phyloP scores from a whole-genome alignment of 208 protist genomes.

The Strigomonas culicis region DNA sequence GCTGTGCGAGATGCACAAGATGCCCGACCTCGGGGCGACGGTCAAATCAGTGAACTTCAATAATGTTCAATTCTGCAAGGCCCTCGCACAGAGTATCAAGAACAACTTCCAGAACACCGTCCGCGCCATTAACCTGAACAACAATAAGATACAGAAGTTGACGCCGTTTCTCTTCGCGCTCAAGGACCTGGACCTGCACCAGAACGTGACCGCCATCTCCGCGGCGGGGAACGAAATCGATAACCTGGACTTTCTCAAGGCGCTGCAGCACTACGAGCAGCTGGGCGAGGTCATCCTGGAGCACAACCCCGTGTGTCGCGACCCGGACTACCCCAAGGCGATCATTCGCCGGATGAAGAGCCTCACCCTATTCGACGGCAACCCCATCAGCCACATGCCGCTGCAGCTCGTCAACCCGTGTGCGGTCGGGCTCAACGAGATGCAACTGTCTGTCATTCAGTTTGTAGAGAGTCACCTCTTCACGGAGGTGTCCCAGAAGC shows the following conservation, averaged over 20 bases:
- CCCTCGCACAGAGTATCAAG: constrained; percentile 62
- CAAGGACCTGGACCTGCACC: constrained; percentile 50
- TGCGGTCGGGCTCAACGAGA: constrained; percentile 12
- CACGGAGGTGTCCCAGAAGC: constrained; percentile 16
- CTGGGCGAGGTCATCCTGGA: constrained; percentile 67
- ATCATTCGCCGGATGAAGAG: constrained; percentile 42
- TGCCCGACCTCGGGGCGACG: constrained; percentile 51
- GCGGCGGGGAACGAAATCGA: constrained; percentile 65
- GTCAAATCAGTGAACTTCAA: constrained; percentile 81
- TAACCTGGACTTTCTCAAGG: constrained; percentile 46
- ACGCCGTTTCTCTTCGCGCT: constrained; percentile 61
- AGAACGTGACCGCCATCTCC: constrained; percentile 67
- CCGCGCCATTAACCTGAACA: constrained; percentile 51
- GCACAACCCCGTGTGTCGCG: constrained; percentile 47
- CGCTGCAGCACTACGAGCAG: constrained; percentile 53
- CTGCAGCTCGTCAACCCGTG: constrained; percentile 71
- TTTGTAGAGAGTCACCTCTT: constrained; percentile 43
- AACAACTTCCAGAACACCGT: constrained; percentile 53
- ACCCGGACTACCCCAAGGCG: constrained; percentile 33
- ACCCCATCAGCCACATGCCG: constrained; percentile 38
- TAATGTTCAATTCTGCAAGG: constrained; percentile 72
- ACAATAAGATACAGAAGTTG: constrained; percentile 69
- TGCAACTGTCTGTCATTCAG: constrained; percentile 22
- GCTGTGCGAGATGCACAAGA: constrained; percentile 51
- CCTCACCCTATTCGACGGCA: constrained; percentile 60